Evolutionary conservation across 192 early-diverging fungal genomes (phyloP).

Genomic region (Coemansia sp.): DNA sequence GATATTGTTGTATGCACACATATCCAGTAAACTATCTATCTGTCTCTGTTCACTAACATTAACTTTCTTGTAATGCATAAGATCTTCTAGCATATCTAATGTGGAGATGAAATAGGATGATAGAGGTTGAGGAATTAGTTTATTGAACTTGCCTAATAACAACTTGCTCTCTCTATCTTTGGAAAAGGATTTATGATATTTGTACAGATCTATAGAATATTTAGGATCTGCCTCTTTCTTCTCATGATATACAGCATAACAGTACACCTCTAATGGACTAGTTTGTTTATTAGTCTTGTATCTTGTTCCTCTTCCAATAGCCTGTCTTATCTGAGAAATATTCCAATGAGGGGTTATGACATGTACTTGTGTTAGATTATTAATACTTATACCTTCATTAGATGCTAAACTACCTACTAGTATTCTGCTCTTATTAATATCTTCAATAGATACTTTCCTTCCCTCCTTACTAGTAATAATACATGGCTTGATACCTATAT

Average conservation of each 20-base stretch:
- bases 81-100: no score
- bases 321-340: constrained; percentile 10
- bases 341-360: constrained; percentile 20
- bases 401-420: constrained; percentile 13
- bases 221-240: neutral
- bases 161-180: no score
- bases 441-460: constrained; percentile 2
- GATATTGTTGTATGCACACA: no score
- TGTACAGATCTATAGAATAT: constrained; percentile 14
- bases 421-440: neutral
- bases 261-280: constrained; percentile 5
- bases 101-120: no score
- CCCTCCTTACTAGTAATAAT: neutral
- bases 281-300: neutral
- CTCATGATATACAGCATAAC: constrained; percentile 5
- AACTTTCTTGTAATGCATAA: no score
- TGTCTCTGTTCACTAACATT: no score
- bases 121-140: no score
- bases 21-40: no score
- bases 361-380: constrained; percentile 5
- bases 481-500: neutral
- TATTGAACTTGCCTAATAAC: no score
- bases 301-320: constrained; percentile 20
- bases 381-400: constrained; percentile 14
- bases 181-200: constrained; percentile 10